Percentiles rank a stretch among this genome's conserved stretches.
These are phyloP conservation scores for Excoecaria agallocha DNA, from an alignment of 345 rosid genomes.

Conservation along the genomic window DNA sequence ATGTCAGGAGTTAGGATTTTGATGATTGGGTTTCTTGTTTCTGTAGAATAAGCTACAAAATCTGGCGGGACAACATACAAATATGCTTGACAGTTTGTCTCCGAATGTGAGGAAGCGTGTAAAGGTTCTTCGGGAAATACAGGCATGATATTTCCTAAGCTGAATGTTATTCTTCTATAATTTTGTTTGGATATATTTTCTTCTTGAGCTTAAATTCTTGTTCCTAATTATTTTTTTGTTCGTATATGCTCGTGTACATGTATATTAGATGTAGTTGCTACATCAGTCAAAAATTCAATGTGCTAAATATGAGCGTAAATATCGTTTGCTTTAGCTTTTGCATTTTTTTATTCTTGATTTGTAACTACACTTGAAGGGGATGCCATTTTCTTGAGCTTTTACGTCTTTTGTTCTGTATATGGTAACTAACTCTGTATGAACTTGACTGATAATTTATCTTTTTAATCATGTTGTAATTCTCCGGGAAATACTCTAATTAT, in stretches of 20 bases:
- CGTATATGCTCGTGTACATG: not conserved
- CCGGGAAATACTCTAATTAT: constrained; percentile 87
- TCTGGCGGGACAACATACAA: constrained; percentile 75
- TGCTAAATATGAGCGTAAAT: too few species aligned
- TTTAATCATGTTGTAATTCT: constrained; percentile 69
- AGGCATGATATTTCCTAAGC: constrained; percentile 37
- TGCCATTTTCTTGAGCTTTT: too few species aligned
- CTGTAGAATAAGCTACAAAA: constrained; percentile 73
- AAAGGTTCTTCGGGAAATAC: constrained; percentile 82
- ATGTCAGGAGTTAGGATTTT: not conserved
- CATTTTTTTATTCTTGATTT: not conserved
- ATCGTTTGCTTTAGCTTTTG: not conserved
- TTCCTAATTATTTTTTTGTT: not conserved
- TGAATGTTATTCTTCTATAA: not conserved
- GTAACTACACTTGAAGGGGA: not conserved
- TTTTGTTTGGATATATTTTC: not conserved
- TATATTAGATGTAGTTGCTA: not conserved
- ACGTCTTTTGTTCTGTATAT: too few species aligned
- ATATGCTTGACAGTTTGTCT: constrained; percentile 59
- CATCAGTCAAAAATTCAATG: not conserved
- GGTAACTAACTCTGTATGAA: too few species aligned
- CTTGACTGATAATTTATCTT: too few species aligned
- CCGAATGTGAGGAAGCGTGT: constrained; percentile 82
- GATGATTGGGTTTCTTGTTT: not conserved
- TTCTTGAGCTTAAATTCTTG: not conserved